Evolutionary conservation across 2,329 filamentous ascomycete species (phyloP), one percentile per base, ranked within the genome.

Genomic region (Bipolaris oryzae): DNA sequence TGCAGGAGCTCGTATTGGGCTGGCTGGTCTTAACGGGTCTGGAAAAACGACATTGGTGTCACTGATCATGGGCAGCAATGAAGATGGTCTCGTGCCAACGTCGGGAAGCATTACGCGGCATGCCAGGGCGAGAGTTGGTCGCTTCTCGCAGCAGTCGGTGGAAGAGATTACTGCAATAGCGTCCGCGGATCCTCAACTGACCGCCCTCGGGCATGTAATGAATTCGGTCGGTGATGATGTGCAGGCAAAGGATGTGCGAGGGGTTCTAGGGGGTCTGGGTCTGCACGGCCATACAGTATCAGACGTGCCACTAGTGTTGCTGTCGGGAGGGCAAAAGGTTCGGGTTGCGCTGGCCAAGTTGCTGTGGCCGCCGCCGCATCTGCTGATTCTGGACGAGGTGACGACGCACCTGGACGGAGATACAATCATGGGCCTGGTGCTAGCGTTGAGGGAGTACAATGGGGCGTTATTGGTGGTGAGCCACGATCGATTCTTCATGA

Each of bases 371-470:
- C 80, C 84, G 3, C 90, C 90, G 18, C 90, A 93, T 62, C 83
- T 90, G 54, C 81, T 94, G 2, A 82, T 94, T 5, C 82, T 94
- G 7, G 91, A 94, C 71, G 92, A 92, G 73, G 88, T 92, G 21
- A 95, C 91, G 6, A 94, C 91, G 1, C 92, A 96, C 78, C 81
- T 96, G 38, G 92, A 96, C 72, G 90, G 89, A 60, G 86, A 95
- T 76, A 94, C 89, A 0, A 90, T 94, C 21, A 84, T 85, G 7
- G 90, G 89, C 1, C 76, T 96, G 52, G 82, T 89, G 0, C 81
- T 84, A 21, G 89, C 88, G 2, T 73, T 96, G 60, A 81, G 83
- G 13, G 77, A 77, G 2, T 96, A 89, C 82, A 83, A 87, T 53
- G 91, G 91, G 0, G 91, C 90, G 0, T 83, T 95, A 3, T 77